Base-by-base conservation (phyloP, 345 rosid genomes). In the Pistacia integerrima region DNA sequence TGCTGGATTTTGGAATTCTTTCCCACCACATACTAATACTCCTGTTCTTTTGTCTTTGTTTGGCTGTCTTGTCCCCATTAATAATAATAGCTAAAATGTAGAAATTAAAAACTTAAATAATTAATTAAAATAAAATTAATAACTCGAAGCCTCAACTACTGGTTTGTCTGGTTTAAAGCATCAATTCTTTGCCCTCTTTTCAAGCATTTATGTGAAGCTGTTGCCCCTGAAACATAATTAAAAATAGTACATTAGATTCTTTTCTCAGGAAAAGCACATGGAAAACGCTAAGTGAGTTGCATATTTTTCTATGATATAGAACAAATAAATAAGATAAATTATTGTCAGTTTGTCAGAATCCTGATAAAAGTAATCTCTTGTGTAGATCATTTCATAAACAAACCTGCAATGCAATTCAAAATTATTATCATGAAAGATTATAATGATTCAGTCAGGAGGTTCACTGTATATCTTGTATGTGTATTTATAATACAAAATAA, bases 121-220 rank as follows among this genome's bases (percentile, higher is more conserved):
- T 7, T 8, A 41, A 5, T 41, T 41, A 41, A 41, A 41, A 7
- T 5, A 41, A 20, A 55, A 33, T 33, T 18, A 55, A 69, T 69
- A 22, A 12, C 65, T 58, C 41, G 20, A 58, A 44, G 66, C 65
- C 59, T 44, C 16, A 72, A 72, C 55, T 11, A 51, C 13, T 51
- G 9, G 46, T 4, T 20, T 71, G 36, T 60, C 13, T 18, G 44
- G 33, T 10, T 49, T 49, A 69, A 51, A 18, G 69, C 76, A 63
- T 73, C 76, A 49, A 28, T 49, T 51, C 33, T 57, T 67, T 73
- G 69, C 76, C 63, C 49, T n/a, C 49, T 49, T 61, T 73, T n/a
- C 69, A 73, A 68, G n/a, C 69, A 49, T 41, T 28, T 18, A 18
- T 5, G 16, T 72, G 28, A 46, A 58, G 20, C 55, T 56, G 58